phyloP scores from a whole-genome alignment of 176 grass and related monocot species.

The Raddia guianensis region DNA sequence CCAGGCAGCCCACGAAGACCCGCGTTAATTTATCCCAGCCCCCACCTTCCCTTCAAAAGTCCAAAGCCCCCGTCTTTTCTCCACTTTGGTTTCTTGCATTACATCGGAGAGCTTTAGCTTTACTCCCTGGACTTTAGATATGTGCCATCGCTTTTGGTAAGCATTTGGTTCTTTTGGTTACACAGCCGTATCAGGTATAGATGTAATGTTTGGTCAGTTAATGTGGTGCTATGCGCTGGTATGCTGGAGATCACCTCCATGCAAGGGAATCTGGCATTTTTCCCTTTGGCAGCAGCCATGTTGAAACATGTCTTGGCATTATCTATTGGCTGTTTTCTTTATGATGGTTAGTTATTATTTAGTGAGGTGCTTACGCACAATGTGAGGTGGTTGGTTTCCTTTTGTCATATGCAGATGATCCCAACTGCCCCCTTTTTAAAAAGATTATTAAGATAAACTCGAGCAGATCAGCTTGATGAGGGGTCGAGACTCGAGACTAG shows the following conservation, averaged over 20 bases:
- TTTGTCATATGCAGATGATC: constrained; percentile 47
- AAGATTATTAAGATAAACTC: constrained; percentile 11
- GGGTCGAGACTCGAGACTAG: background rate
- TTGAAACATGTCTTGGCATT: constrained; percentile 33
- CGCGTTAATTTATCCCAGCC: constrained; percentile 37
- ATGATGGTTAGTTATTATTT: constrained; percentile 7
- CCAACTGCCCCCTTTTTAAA: constrained; percentile 44
- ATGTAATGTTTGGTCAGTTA: constrained; percentile 29
- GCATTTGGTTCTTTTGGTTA: constrained; percentile 33
- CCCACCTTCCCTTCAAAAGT: constrained; percentile 37
- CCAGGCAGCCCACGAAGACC: constrained; percentile 34
- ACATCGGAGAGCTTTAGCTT: constrained; percentile 48
- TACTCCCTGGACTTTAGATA: constrained; percentile 32
- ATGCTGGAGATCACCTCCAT: constrained; percentile 6
- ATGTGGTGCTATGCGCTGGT: constrained; percentile 23
- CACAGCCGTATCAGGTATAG: constrained; percentile 3
- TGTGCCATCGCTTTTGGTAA: constrained; percentile 41
- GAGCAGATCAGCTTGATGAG: constrained; percentile 14
- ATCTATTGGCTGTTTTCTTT: constrained; percentile 17
- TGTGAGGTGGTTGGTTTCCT: constrained; percentile 27
- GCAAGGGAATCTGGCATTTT: constrained; percentile 27
- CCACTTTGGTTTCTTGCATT: constrained; percentile 39
- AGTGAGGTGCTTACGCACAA: constrained; percentile 19
- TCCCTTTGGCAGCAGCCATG: background rate
- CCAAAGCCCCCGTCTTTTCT: constrained; percentile 33